Evolutionary conservation across 805 yeast genomes (phyloP), one percentile per base, ranked within the genome.

Genomic region (Pichia californica): DNA sequence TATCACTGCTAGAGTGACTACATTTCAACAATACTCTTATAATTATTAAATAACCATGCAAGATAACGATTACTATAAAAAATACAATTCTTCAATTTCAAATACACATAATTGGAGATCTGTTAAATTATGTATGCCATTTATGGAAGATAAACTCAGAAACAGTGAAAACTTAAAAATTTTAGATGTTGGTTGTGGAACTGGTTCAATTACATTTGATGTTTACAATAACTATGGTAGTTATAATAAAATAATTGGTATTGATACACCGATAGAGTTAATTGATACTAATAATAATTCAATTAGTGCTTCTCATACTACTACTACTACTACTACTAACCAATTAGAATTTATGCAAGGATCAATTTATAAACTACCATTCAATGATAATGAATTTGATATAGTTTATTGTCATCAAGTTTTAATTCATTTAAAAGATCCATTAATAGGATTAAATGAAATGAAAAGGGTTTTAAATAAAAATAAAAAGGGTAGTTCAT

Each of bases 151-250:
- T 4, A 50, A 58, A 27, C 36, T 68, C 25, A 54, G 61, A 44
- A 51, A 57, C 5, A 50, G 51, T 18, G 21, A 20, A 25, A 2
- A 14, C 14, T 50, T 52, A 31, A 46, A 49, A 30, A 49, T 68
- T 7, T 58, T 69, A 13, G 74, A 69, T 46, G 69, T 68, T 18
- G 73, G 73, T 9, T 61, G 67, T 49, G 74, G 74, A 0, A 72
- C 72, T 4, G 73, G 71, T 0, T 54, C 70, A 5, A 68, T 69
- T 29, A 64, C 69, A 5, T 34, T 49, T 6, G 70, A 61, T 42
- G 46, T 68, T 19, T 31, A 68, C 64, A 18, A 47, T 43, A 25
- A 57, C 64, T 7, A 51, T 59, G 40, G 72, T 69, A 1, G 45
- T 63, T 5, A 70, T 65, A 31, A 61, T 64, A 20, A 53, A 62